A percentile compares a stretch with the other conserved stretches of the same genome.
Evolutionary conservation across 1,284 basidiomycete species (phyloP).

Genomic region (Ceratobasidium sp.): DNA sequence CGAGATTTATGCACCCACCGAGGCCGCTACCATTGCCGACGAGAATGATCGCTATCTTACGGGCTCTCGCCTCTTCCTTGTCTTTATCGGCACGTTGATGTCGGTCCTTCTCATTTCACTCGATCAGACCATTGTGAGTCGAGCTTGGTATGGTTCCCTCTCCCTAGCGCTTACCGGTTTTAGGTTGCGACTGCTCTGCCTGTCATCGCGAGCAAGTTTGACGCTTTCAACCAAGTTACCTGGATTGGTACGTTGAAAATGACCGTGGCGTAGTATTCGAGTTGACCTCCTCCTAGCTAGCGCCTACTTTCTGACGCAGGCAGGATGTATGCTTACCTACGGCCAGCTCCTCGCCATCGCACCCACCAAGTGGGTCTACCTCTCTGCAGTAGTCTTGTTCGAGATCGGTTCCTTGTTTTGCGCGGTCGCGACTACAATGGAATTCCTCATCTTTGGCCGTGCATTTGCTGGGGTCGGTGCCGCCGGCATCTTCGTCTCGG

Average conservation of each 20-base stretch:
- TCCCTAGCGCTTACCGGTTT: conserved; percentile 9
- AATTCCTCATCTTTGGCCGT: conserved; percentile 56
- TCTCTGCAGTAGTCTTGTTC: conserved; percentile 50
- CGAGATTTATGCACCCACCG: conserved; percentile 17
- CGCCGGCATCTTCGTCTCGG: conserved; percentile 56
- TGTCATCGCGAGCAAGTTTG: conserved; percentile 36
- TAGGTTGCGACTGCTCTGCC: conserved; percentile 43
- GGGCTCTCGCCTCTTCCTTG: conserved; percentile 39
- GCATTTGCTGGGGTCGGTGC: conserved; percentile 59
- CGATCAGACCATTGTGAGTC: conserved; percentile 43
- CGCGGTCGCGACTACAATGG: conserved; percentile 54
- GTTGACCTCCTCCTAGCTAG: conserved; percentile 13
- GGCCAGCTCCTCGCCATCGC: conserved; percentile 46
- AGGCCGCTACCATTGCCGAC: conserved; percentile 19
- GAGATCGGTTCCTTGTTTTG: conserved; percentile 45
- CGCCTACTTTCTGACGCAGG: conserved; percentile 36
- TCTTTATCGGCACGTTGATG: conserved; percentile 42
- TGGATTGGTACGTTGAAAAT: conserved; percentile 27
- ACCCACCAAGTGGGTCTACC: conserved; percentile 48
- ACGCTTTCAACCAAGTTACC: conserved; percentile 37
- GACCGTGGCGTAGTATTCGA: neutral
- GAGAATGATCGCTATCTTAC: conserved; percentile 34
- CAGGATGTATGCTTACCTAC: conserved; percentile 44
- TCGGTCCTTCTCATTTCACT: conserved; percentile 41
- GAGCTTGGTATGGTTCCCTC: neutral